These are phyloP conservation scores for Setomelanomma holmii DNA, from an alignment of 2,329 filamentous ascomycete genomes.

Conservation along the genomic window DNA sequence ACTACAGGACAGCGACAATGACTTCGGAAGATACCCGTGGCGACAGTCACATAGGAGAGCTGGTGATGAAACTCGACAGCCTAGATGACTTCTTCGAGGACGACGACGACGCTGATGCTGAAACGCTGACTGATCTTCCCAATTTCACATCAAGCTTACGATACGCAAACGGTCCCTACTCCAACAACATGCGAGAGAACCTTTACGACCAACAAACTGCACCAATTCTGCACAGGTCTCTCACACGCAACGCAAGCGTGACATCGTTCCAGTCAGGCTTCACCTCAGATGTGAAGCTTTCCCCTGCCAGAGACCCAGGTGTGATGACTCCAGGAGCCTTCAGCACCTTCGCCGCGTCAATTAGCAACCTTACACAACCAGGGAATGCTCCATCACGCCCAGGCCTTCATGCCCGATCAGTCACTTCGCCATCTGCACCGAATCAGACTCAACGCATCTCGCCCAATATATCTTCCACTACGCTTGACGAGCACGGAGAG, in stretches of 20 bases:
- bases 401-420: conserved; percentile 77
- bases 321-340: conserved; percentile 66
- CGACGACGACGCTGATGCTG: conserved; percentile 49
- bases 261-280: conserved; percentile 89
- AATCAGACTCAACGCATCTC: conserved; percentile 52
- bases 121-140: conserved; percentile 40
- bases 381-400: conserved; percentile 57
- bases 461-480: conserved; percentile 60
- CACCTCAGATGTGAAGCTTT: conserved; percentile 68
- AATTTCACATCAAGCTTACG: conserved; percentile 43
- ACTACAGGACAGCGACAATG: conserved; percentile 87
- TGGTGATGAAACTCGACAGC: conserved; percentile 69
- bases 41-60: conserved; percentile 79
- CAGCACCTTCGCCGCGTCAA: conserved; percentile 43
- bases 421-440: conserved; percentile 76
- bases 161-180: conserved; percentile 35
- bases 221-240: conserved; percentile 85
- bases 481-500: conserved; percentile 78
- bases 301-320: conserved; percentile 61
- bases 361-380: conserved; percentile 26
- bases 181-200: conserved; percentile 64
- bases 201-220: conserved; percentile 93
- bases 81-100: conserved; percentile 64
- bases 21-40: conserved; percentile 81
- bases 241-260: conserved; percentile 72